phyloP scores from a whole-genome alignment of 2,329 filamentous ascomycete species.

The Eurotiales sp. region DNA sequence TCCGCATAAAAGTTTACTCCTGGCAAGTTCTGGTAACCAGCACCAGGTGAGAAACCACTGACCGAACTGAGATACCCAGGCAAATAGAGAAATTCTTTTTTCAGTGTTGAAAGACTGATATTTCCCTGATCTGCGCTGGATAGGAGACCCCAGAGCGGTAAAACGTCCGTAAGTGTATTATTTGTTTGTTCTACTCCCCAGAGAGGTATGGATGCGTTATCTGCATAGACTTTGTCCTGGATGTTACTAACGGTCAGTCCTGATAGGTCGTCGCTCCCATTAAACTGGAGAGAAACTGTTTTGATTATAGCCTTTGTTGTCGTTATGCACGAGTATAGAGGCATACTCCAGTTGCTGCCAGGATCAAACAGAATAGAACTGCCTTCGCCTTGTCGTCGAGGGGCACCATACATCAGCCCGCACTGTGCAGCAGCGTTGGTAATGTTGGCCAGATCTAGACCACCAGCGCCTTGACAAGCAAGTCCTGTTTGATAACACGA shows the following conservation, averaged over 20 bases:
- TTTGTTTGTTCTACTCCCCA: constrained; percentile 39
- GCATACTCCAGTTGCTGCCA: constrained; percentile 41
- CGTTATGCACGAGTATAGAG: constrained; percentile 45
- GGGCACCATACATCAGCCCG: constrained; percentile 40
- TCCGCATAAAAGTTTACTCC: not conserved
- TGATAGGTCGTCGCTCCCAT: constrained; percentile 35
- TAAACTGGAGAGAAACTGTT: constrained; percentile 42
- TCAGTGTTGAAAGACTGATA: constrained; percentile 32
- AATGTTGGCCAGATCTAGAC: constrained; percentile 36
- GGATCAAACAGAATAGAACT: constrained; percentile 37
- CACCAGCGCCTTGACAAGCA: constrained; percentile 16
- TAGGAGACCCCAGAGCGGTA: constrained; percentile 42
- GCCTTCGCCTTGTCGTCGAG: constrained; percentile 30
- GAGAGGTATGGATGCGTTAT: constrained; percentile 28
- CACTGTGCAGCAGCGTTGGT: constrained; percentile 41
- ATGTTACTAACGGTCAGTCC: constrained; percentile 34
- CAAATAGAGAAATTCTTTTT: constrained; percentile 28
- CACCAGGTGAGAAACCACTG: constrained; percentile 6
- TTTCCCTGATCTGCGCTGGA: constrained; percentile 26
- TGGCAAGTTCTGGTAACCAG: constrained; percentile 12
- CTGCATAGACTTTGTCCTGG: constrained; percentile 34
- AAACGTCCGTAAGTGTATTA: constrained; percentile 22
- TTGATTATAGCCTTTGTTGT: constrained; percentile 45
- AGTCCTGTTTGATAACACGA: constrained; percentile 4
- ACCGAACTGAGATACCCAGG: constrained; percentile 16